Percentiles rank a stretch among this genome's conserved stretches.
phyloP scores from a whole-genome alignment of 495 filamentous ascomycete genomes.

The Ramalina peruviana region DNA sequence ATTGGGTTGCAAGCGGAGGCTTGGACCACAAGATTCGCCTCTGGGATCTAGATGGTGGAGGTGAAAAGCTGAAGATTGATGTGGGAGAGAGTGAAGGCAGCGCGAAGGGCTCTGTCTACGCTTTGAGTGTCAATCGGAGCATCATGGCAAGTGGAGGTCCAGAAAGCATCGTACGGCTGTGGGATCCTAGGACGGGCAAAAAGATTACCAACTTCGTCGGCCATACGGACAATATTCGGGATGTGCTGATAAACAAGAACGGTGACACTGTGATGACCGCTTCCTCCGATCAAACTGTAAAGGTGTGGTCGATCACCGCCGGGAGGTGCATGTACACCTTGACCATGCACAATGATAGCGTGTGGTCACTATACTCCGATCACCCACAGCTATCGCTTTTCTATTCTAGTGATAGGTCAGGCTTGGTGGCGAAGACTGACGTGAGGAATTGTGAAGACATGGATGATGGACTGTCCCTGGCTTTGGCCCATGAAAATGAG shows the following conservation, averaged over 20 bases:
- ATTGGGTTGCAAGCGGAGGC: slow-evolving; percentile 94
- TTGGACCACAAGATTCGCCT: slow-evolving; percentile 82
- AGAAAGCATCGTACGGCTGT: slow-evolving; percentile 82
- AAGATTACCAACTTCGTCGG: slow-evolving; percentile 91
- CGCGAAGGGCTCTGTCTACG: slow-evolving; percentile 91
- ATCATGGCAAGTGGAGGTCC: slow-evolving; percentile 88
- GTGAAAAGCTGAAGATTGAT: slow-evolving; percentile 73
- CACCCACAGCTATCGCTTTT: slow-evolving; percentile 76
- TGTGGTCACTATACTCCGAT: slow-evolving; percentile 89
- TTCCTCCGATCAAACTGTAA: slow-evolving; percentile 92
- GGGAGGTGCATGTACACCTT: slow-evolving; percentile 94
- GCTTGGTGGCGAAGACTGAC: slow-evolving; percentile 89
- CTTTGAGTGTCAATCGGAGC: slow-evolving; percentile 56
- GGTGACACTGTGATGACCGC: slow-evolving; percentile 88
- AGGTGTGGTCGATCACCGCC: slow-evolving; percentile 90
- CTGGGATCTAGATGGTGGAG: slow-evolving; percentile 83
- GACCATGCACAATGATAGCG: slow-evolving; percentile 96
- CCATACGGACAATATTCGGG: slow-evolving; percentile 91
- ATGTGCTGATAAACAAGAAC: slow-evolving; percentile 75
- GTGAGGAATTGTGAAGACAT: slow-evolving; percentile 60
- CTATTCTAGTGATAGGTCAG: slow-evolving; percentile 85
- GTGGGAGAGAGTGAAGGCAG: slow-evolving; percentile 62
- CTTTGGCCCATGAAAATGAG: slow-evolving; percentile 80
- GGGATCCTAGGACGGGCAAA: slow-evolving; percentile 84
- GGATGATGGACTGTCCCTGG: slow-evolving; percentile 81